A percentile compares a stretch with the other conserved stretches of the same genome.
phyloP scores from a whole-genome alignment of 305 asterid genomes.

The Fraxinus sp. region DNA sequence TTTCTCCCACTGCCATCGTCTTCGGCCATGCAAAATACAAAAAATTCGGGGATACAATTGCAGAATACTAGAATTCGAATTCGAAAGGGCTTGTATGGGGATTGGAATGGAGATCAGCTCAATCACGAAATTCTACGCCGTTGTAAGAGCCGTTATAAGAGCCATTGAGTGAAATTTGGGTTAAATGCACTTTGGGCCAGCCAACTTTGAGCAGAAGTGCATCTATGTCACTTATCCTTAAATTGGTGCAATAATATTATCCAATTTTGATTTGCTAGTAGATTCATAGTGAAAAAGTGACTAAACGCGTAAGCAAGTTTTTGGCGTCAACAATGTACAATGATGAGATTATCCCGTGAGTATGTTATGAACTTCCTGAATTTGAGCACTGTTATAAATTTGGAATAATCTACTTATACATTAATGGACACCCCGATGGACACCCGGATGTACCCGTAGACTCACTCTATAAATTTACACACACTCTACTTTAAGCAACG shows the following conservation, averaged over 20 bases:
- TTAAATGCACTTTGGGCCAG: not conserved
- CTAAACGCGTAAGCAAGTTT: no score
- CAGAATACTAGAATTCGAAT: no score
- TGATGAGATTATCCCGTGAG: not conserved
- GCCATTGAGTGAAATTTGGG: not conserved
- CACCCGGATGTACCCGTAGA: no score
- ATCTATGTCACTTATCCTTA: no score
- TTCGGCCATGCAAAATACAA: not conserved
- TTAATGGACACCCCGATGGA: no score
- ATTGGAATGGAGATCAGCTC: not conserved
- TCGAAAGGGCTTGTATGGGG: not conserved
- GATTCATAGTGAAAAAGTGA: not conserved
- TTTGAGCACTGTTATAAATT: not conserved
- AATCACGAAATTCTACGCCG: not conserved
- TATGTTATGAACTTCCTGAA: not conserved
- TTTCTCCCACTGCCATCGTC: not conserved
- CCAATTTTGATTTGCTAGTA: not conserved
- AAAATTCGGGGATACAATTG: no score
- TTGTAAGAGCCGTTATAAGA: not conserved
- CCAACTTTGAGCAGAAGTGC: not conserved
- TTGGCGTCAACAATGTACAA: no score
- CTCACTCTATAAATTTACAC: no score
- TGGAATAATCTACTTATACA: no score
- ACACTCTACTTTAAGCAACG: no score
- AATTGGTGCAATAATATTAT: not conserved